These are phyloP conservation scores for Plasmodium cynomolgi DNA, from an alignment of 169 alveolate species.

Conservation along the genomic window DNA sequence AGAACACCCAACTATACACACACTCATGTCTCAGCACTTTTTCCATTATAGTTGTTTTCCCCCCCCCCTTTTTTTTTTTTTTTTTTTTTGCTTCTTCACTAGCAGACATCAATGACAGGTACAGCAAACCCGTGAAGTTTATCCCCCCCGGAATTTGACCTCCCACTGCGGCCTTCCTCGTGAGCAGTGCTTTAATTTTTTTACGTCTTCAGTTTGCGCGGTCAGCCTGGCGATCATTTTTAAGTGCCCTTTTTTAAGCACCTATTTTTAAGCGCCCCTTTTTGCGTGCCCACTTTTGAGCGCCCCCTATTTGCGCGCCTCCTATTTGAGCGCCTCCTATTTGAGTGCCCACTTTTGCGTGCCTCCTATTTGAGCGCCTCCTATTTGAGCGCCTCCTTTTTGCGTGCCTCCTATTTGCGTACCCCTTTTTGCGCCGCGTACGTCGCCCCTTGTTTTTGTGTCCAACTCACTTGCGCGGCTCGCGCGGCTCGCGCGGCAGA, in stretches of 20 bases:
- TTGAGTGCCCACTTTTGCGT: too few species aligned
- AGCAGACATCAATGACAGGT: constrained; percentile 48
- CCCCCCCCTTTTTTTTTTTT: background rate
- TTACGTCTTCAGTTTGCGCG: background rate
- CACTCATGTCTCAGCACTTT: background rate
- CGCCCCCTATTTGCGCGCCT: too few species aligned
- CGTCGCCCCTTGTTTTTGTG: background rate
- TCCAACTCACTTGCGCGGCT: background rate
- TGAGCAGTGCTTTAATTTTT: background rate
- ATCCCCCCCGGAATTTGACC: constrained; percentile 69
- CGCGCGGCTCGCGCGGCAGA: background rate
- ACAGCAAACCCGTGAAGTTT: constrained; percentile 68
- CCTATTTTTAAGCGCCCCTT: background rate
- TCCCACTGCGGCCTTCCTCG: background rate
- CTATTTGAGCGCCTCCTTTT: too few species aligned
- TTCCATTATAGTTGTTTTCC: background rate
- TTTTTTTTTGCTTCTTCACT: background rate
- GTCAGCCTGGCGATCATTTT: background rate
- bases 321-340: too few species aligned
- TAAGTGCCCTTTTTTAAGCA: background rate
- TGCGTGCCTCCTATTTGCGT: background rate
- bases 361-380: too few species aligned
- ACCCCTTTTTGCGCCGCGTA: background rate
- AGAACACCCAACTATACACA: background rate
- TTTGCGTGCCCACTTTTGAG: background rate